Base-by-base conservation (phyloP, 2,329 filamentous ascomycete species). In the Xylariales sp. region DNA sequence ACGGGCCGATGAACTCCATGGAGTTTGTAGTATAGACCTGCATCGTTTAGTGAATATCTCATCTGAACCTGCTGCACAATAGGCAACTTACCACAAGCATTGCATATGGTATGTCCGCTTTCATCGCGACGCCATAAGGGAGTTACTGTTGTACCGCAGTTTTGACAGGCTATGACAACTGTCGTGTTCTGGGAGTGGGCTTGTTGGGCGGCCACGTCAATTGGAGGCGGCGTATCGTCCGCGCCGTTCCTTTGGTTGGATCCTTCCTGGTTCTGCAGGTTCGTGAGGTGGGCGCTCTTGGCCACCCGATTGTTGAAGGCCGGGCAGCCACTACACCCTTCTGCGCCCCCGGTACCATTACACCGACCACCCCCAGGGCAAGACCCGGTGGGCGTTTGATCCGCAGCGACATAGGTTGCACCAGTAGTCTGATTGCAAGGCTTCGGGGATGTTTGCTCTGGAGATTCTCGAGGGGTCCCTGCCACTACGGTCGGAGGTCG, bases 281-380 rank as follows among this genome's bases (percentile, higher is more conserved):
- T 84, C 14, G 86, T 84, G 32, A 86, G 78, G 60, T 86, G 84
- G 14, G 86, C 85, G 34, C 80, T 87, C 63, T 96, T 97, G 24
- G 91, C 86, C 28, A 97, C 82, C 40, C 93, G 81, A 59, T 98
- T 98, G 72, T 98, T 98, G 71, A 88, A 98, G 2, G 93, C 93
- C 25, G 93, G 93, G 58, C 93, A 98, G 10, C 93, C 93, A 60
- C 88, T 89, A 62, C 93, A 98, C 15, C 89, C 91, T 59, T 95
- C 88, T 22, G 93, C 89, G 40, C 93, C 93, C 32, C 93, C 93
- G 16, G 93, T 97, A 35, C 93, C 93, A 61, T 98, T 97, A 62
- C 93, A 98, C 44, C 85, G 85, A 28, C 93, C 93, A 47, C 91
- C 91, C 27, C 93, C 93, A 11, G 93, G 93, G 62, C 93, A 98